Evolutionary conservation across 2,329 filamentous ascomycete species (phyloP).

Genomic region (Byssothecium circinans): DNA sequence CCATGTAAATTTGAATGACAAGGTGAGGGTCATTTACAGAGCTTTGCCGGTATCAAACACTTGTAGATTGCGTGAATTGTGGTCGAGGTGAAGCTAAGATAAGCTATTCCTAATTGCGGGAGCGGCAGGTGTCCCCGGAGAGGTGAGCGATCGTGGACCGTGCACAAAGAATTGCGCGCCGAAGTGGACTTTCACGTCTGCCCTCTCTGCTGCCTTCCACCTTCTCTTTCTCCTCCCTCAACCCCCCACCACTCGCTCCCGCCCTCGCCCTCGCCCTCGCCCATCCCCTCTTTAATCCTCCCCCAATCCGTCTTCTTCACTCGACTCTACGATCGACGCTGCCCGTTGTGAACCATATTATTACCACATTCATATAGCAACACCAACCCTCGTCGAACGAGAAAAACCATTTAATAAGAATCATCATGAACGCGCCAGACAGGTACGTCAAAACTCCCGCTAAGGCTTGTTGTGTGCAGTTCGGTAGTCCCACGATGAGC

Average conservation of each 20-base stretch:
- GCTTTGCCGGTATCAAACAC: no score
- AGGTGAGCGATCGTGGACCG: neutral
- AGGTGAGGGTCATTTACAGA: no score
- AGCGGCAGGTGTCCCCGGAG: no score
- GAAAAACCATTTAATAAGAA: no score
- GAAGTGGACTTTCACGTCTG: no score
- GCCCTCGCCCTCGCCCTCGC: neutral
- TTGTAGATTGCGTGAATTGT: no score
- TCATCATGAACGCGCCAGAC: constrained; percentile 44
- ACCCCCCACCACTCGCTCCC: neutral
- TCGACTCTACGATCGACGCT: neutral
- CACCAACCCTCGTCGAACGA: neutral
- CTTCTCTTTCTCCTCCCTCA: neutral
- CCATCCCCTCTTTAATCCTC: neutral
- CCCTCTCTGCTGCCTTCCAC: neutral
- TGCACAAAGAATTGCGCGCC: neutral
- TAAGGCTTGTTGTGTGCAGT: neutral
- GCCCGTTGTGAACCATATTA: no score
- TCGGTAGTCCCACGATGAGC: constrained; percentile 7
- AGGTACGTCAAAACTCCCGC: constrained; percentile 31
- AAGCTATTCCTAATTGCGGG: no score
- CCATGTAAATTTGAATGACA: no score
- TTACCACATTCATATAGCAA: no score
- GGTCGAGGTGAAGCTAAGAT: no score
- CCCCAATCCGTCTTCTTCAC: no score